Evolutionary conservation across 352 stramenopile species (phyloP).

Genomic region (Phytophthora sansomeana): DNA sequence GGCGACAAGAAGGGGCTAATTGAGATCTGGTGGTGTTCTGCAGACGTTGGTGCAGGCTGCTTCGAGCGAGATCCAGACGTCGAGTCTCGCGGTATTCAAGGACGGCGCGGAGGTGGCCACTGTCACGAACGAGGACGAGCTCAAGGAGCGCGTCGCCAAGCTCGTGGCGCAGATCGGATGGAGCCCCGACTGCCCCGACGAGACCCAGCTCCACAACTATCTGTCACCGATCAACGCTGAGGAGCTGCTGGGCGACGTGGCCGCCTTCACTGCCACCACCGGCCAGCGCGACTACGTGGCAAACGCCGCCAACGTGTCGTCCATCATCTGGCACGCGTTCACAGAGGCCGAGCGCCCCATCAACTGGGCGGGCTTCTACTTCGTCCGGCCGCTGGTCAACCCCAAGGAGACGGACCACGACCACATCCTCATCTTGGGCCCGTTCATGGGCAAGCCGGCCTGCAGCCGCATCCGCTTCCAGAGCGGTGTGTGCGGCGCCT

Average conservation of each 20-base stretch:
- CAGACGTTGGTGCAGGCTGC: constrained; percentile 53
- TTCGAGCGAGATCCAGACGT: constrained; percentile 37
- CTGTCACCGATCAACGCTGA: constrained; percentile 71
- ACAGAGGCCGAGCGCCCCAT: constrained; percentile 61
- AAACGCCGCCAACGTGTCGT: constrained; percentile 82
- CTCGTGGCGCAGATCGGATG: constrained; percentile 65
- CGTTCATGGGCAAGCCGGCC: constrained; percentile 85
- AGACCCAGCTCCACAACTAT: constrained; percentile 63
- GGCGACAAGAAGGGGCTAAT: background rate
- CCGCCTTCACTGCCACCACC: constrained; percentile 62
- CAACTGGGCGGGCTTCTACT: constrained; percentile 90
- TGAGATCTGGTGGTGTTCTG: constrained; percentile 3
- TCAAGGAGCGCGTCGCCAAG: constrained; percentile 60
- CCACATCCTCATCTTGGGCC: constrained; percentile 76
- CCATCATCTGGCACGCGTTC: constrained; percentile 88
- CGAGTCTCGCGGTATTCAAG: constrained; percentile 67
- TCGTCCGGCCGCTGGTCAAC: constrained; percentile 67
- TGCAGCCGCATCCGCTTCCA: constrained; percentile 84
- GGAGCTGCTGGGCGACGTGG: constrained; percentile 65
- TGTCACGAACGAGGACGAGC: constrained; percentile 47
- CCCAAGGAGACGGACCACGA: constrained; percentile 60
- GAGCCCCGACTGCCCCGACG: constrained; percentile 66
- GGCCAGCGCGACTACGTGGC: constrained; percentile 81
- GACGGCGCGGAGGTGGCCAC: constrained; percentile 41
- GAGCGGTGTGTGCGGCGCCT: constrained; percentile 75